Evolutionary conservation across 2,329 filamentous ascomycete species (phyloP), one percentile per base, ranked within the genome.

Genomic region (Ceratocystis eucalypticola): DNA sequence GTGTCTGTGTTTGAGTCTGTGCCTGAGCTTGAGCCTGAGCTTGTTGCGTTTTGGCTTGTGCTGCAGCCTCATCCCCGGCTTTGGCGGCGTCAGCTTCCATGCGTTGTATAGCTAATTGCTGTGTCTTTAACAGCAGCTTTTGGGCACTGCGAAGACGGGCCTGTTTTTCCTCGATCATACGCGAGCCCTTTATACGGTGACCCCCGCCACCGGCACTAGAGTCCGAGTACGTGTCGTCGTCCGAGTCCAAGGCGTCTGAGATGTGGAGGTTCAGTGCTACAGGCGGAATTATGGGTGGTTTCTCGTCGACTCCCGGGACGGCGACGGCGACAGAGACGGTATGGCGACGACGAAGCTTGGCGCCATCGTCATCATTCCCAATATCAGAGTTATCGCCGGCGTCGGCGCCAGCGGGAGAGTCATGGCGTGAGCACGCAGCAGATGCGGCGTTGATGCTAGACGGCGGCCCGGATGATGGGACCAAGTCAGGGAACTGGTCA

Each of bases 81-180:
- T 62, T 28, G 44, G 61, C 59, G 6, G 57, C 33, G 8, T 62
- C 25, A 15, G 61, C 61, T 7, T 62, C 41, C 7, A 62, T 15
- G 50, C 63, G 55, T 30, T 53, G 48, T n/a, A 45, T 30, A 17
- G 17, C 48, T n/a, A 65, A 53, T 30, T 7, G 61, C 53, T 69
- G 68, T 30, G 72, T 71, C 55, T 73, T 71, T 37, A 71, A 70
- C 48, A 80, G 72, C 63, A 80, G 70, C 65, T 71, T 73, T 37
- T 75, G 73, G 0, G 79, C 78, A 37, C 78, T 72, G 50, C 73
- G 71, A 33, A 80, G 68, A 63, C 79, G 73, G 50, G 76, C 76
- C 62, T 75, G 73, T 67, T 73, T 76, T 59, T 76, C 73, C 61
- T 70, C 71, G 59, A 77, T 69, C 1, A 72, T 72, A 7, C 71